Base-by-base conservation (phyloP, 2,329 filamentous ascomycete species). In the Phaeoacremonium minimum region DNA sequence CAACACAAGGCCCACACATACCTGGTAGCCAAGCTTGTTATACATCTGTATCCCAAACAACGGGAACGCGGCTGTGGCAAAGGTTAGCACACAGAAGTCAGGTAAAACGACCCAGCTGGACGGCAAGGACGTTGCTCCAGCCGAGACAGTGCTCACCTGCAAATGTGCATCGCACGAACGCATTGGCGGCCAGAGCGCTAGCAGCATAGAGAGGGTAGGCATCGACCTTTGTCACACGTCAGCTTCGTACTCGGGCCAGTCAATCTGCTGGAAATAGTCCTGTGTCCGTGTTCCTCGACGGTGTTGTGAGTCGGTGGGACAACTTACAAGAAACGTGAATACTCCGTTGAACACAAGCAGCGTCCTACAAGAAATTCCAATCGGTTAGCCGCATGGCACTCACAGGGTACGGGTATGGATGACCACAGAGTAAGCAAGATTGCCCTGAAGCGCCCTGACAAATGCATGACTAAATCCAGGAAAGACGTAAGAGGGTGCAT, bases 251-350 rank as follows among this genome's bases (percentile, higher is more conserved):
- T 35, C 35, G 33, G 31, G 36, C 49, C 50, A 55, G 53, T 54
- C 32, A 36, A 19, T 22, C 32, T 30, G 33, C 32, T 28, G 22
- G 30, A 18, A 16, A 19, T 17, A 14, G 22, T 26, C 22, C 22
- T 26, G 22, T 26, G 22, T 26, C 22, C 22, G n/a, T n/a, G 8
- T 26, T n/a, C 22, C 22, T 30, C 28, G 28, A 31, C n/a, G n/a
- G n/a, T 26, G 9, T 26, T 26, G 22, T n/a, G n/a, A 26, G 22
- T 9, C 22, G 22, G 9, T 9, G 22, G 5, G 28, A 31, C 18
- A 28, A 68, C 70, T 63, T 59, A 91, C 87, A 45, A 94, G 67
- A 63, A 94, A 95, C 11, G 88, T 94, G 60, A 95, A 95, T 46
- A 94, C 79, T 35, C 88, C 87, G 38, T 79, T 83, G 61, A 87